Conservation (phyloP, 495 filamentous ascomycete genomes). For the Cercophora newfieldiana region DNA sequence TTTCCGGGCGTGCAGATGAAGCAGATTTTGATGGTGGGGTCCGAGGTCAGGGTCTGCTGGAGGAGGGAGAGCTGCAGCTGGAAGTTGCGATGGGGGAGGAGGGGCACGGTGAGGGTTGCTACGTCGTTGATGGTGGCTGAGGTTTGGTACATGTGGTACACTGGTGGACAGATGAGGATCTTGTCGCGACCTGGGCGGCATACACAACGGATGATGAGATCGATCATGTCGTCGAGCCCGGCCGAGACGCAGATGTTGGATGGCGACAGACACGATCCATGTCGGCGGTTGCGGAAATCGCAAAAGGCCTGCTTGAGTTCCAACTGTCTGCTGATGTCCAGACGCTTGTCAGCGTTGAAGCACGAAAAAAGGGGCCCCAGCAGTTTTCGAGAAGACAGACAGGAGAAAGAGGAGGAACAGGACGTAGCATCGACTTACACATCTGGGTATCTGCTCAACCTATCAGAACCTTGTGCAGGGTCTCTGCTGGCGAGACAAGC, state of each 20-base stretch:
- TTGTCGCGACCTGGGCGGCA: background rate
- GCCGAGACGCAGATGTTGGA: background rate
- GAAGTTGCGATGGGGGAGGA: background rate
- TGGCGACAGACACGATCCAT: background rate
- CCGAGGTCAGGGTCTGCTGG: background rate
- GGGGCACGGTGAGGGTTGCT: background rate
- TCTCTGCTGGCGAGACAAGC: background rate
- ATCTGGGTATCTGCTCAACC: background rate
- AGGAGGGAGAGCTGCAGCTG: background rate
- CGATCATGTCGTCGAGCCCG: background rate
- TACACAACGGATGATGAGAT: background rate
- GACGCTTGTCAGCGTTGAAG: background rate
- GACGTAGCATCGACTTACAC: too few relatives aligned
- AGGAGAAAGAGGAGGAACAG: too few relatives aligned
- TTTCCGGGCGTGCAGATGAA: background rate
- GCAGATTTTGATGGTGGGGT: background rate
- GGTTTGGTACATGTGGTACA: slow-evolving; percentile 2
- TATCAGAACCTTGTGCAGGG: background rate
- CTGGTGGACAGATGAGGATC: background rate
- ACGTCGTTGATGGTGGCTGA: slow-evolving; percentile 1
- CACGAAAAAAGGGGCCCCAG: background rate
- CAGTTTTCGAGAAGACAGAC: too few relatives aligned
- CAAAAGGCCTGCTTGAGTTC: background rate
- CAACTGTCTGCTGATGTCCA: background rate
- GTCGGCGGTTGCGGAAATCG: background rate